Conservation (phyloP, 352 stramenopile genomes). For the Phytopythium montanum region DNA sequence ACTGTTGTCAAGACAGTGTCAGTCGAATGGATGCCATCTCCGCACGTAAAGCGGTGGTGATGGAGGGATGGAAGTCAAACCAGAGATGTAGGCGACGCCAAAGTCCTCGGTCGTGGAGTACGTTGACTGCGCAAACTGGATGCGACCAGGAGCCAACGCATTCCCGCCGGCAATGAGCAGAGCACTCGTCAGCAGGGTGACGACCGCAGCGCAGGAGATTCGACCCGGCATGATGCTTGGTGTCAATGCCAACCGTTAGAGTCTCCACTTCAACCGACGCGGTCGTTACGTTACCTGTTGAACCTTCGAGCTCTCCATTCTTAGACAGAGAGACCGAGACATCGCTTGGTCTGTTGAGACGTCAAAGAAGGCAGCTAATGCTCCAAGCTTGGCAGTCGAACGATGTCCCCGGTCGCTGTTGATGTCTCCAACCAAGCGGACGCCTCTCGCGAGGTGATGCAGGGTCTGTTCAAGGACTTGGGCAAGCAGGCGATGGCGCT, state of each 20-base stretch:
- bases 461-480: constrained; percentile 66
- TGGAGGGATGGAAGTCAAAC: constrained; percentile 5
- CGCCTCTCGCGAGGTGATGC: constrained; percentile 55
- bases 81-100: constrained; percentile 54
- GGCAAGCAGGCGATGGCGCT: constrained; percentile 76
- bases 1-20: constrained; percentile 16
- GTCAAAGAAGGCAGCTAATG: background rate
- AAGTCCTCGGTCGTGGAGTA: constrained; percentile 65
- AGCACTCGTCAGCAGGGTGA: background rate
- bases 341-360: too few relatives aligned
- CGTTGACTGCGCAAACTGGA: constrained; percentile 54
- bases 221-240: background rate
- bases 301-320: background rate
- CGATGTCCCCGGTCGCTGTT: background rate
- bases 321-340: too few relatives aligned
- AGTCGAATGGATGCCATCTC: background rate
- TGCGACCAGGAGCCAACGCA: constrained; percentile 22
- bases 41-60: background rate
- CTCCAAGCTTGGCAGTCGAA: background rate
- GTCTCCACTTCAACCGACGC: background rate
- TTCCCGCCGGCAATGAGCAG: background rate
- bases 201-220: background rate
- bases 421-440: background rate
- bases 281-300: background rate
- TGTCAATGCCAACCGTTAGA: background rate